A percentile compares a stretch with the other conserved stretches of the same genome.
phyloP scores from a whole-genome alignment of 2,329 filamentous ascomycete genomes.

The Clonostachys byssicola region DNA sequence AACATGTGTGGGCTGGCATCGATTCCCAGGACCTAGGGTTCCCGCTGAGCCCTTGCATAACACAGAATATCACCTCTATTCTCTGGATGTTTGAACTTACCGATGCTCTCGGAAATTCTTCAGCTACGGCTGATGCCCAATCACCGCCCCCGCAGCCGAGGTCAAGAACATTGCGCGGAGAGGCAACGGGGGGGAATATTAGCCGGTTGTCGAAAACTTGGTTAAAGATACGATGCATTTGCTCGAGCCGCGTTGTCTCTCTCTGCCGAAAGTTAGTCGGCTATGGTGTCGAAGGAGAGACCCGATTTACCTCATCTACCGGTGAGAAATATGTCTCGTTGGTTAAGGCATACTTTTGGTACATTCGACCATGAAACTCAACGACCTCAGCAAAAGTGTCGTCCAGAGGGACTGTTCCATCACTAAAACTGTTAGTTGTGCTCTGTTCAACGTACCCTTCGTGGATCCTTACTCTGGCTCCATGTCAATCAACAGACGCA shows the following conservation, averaged over 20 bases:
- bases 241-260: constrained; percentile 61
- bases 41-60: too few species aligned
- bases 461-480: constrained; percentile 22
- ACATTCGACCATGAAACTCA: constrained; percentile 57
- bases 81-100: constrained; percentile 31
- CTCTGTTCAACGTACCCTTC: constrained; percentile 8
- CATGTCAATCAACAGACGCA: constrained; percentile 10
- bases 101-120: constrained; percentile 59
- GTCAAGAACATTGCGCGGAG: constrained; percentile 59
- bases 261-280: constrained; percentile 38
- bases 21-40: constrained; percentile 59
- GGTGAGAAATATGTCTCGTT: constrained; percentile 64
- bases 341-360: constrained; percentile 63
- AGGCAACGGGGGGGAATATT: constrained; percentile 63
- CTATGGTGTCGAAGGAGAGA: constrained; percentile 5
- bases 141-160: constrained; percentile 69
- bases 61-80: neutral
- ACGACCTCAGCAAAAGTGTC: constrained; percentile 54
- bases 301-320: constrained; percentile 60
- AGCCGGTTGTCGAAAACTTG: constrained; percentile 62
- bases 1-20: constrained; percentile 69
- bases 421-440: constrained; percentile 23
- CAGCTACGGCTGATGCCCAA: constrained; percentile 68
- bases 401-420: constrained; percentile 50
- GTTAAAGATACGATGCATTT: constrained; percentile 59